Conservation (phyloP, 140 eudicot species). For the Oenanthe javanica region DNA sequence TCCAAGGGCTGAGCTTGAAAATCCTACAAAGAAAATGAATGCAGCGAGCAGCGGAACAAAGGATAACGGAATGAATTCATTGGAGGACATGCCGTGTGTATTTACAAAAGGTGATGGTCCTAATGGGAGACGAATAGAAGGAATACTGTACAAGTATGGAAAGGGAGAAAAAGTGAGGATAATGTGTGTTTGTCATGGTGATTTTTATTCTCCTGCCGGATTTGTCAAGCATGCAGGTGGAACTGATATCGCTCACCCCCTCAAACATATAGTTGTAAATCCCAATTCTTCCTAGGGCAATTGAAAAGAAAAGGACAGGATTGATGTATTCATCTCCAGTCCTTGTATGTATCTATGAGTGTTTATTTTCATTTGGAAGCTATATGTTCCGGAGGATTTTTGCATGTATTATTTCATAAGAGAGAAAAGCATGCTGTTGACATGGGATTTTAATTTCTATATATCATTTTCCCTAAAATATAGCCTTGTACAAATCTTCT, state of each 20-base stretch:
- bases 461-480: not conserved
- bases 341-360: not conserved
- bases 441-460: not conserved
- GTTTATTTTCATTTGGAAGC: not conserved
- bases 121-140: conserved; percentile 77
- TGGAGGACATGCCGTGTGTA: conserved; percentile 80
- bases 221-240: conserved; percentile 88
- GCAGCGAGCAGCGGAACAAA: conserved; percentile 23
- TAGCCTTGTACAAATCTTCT: not conserved
- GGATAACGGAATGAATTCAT: conserved; percentile 34
- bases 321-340: conserved; percentile 2
- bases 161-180: conserved; percentile 86
- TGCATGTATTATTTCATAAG: not conserved
- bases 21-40: conserved; percentile 18
- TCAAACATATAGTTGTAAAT: conserved; percentile 80
- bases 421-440: not conserved
- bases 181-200: conserved; percentile 91
- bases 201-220: conserved; percentile 71
- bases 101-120: conserved; percentile 86
- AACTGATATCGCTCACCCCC: conserved; percentile 54
- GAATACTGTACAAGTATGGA: conserved; percentile 74
- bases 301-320: not conserved
- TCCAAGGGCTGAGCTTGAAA: conserved; percentile 26
- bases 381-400: not conserved
- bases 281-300: conserved; percentile 31